Base-by-base conservation (phyloP, 495 filamentous ascomycete genomes). In the Penicillium crystallinum region DNA sequence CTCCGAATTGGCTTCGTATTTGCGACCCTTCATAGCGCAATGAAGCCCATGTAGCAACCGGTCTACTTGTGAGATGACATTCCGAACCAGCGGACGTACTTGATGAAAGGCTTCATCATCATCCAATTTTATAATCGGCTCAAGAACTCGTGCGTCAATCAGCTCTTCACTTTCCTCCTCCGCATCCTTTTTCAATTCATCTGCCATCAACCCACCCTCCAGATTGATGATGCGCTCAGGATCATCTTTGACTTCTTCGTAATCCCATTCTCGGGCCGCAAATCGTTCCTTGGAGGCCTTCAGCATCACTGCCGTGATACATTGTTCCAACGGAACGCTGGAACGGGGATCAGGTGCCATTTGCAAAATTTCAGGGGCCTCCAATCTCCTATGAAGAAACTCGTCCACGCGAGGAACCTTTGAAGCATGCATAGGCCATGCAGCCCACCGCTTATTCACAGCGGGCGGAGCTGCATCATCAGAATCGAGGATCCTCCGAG, bases 341-440 rank as follows among this genome's bases (percentile, higher is more conserved):
- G 81, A 75, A 50, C 72, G 70, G 18, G 62, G 54, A 50, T 67
- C 68, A 17, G 70, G 62, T 34, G 58, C 64, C 58, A 64, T 68
- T 46, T 71, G 73, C 5, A 77, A 58, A 1, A 75, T 83, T 41
- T 69, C 78, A 29, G 19, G 73, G 42, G 77, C 70, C 31, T 74
- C 73, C 29, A 74, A 71, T 14, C 72, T 61, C 9, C 63, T 58
- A 0, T 67, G 67, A 41, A 77, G 53, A n/a, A 41, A 25, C 46
- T 84, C 78, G 18, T 73, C 72, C 9, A 70, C 63, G n/a, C 77
- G 73, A 3, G 87, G 86, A 15, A 91, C 86, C 7, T 74, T 68
- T 10, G 71, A 62, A 18, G 76, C 73, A 14, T 66, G 66, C 67
- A 91, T 56, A 17, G 90, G 90, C 90, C 90, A 96, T 1, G 88